These are phyloP conservation scores for Truncatella angustata DNA, from an alignment of 2,329 filamentous ascomycete species.

Conservation along the genomic window DNA sequence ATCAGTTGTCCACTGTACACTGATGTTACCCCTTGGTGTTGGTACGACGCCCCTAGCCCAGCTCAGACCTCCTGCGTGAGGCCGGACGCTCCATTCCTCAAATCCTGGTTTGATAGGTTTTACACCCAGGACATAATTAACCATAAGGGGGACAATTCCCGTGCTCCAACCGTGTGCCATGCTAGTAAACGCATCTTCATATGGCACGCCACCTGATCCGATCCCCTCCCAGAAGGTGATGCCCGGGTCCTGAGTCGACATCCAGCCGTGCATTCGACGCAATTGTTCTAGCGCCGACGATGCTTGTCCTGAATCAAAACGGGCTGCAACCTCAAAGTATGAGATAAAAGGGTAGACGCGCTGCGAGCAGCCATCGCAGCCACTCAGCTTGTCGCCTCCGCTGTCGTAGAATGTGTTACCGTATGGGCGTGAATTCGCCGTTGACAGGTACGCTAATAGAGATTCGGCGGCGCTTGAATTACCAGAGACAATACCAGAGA, in stretches of 20 bases:
- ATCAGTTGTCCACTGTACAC: conserved; percentile 35
- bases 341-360: conserved; percentile 52
- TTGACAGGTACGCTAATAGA: conserved; percentile 38
- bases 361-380: conserved; percentile 32
- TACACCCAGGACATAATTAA: conserved; percentile 45
- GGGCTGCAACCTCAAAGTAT: conserved; percentile 51
- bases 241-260: conserved; percentile 43
- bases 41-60: conserved; percentile 45
- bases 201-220: conserved; percentile 38
- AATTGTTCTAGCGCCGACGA: conserved; percentile 43
- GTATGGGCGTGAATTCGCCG: conserved; percentile 35
- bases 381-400: conserved; percentile 28
- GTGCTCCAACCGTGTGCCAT: conserved; percentile 52
- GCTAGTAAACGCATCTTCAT: conserved; percentile 45
- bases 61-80: conserved; percentile 31
- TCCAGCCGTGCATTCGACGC: conserved; percentile 47
- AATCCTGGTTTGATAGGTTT: conserved; percentile 43
- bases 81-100: conserved; percentile 36
- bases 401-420: conserved; percentile 54
- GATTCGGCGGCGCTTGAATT: conserved; percentile 27
- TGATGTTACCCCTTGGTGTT: conserved; percentile 37
- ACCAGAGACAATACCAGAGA: conserved; percentile 32
- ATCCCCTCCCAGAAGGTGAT: conserved; percentile 53
- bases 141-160: conserved; percentile 46
- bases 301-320: conserved; percentile 35